Evolutionary conservation across 805 yeast species (phyloP).

Genomic region (Wickerhamiella nectarea): DNA sequence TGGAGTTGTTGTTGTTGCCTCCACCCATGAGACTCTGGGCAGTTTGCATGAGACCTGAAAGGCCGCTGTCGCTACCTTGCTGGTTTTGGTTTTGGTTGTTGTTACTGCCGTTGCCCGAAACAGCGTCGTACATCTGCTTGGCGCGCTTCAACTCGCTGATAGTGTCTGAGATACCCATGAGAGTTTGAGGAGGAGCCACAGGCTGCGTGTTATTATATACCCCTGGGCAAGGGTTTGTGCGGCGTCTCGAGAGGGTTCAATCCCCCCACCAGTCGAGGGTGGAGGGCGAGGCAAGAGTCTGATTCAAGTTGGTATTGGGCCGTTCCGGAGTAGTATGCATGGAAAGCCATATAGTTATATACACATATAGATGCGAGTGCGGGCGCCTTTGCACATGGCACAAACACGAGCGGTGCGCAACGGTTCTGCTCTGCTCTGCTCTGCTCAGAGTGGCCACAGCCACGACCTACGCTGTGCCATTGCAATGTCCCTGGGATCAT

Average conservation of each 20-base stretch:
- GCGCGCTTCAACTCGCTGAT: constrained; percentile 10
- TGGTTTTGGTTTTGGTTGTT: constrained; percentile 17
- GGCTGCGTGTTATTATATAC: constrained; percentile 1
- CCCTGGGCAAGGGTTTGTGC: not conserved
- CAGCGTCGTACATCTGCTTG: constrained; percentile 6
- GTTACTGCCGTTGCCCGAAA: constrained; percentile 4
- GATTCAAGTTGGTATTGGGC: too few species aligned
- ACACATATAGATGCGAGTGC: too few species aligned
- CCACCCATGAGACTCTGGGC: constrained; percentile 6
- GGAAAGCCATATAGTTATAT: too few species aligned
- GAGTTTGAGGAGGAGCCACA: not conserved
- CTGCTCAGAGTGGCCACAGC: not conserved
- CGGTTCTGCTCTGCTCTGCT: too few species aligned
- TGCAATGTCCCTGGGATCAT: constrained; percentile 2
- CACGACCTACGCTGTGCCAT: not conserved
- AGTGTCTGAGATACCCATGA: constrained; percentile 10
- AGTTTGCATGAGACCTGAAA: constrained; percentile 2
- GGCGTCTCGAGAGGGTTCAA: constrained; percentile 5
- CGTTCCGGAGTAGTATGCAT: too few species aligned
- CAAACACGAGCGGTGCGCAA: too few species aligned
- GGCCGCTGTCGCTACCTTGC: not conserved
- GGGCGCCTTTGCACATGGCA: too few species aligned
- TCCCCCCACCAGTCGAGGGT: too few species aligned
- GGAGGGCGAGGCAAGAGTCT: too few species aligned
- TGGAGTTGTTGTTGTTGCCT: not conserved